Percentiles rank a stretch among this genome's conserved stretches.
Evolutionary conservation across 2,329 filamentous ascomycete species (phyloP).

Genomic region (Colletotrichum sp.): DNA sequence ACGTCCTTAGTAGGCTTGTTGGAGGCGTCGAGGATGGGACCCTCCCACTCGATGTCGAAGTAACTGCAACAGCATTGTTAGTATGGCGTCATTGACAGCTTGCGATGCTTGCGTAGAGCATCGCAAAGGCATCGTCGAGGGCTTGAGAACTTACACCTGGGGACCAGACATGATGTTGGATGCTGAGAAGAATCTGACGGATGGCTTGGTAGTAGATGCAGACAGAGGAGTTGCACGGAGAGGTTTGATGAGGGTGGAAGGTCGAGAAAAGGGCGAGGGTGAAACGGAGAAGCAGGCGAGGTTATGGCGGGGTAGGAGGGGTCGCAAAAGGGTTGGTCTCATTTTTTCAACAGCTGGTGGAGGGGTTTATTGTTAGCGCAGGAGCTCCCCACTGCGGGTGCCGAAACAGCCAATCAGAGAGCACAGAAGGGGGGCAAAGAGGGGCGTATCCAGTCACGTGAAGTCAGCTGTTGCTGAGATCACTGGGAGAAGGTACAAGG

Average conservation of each 20-base stretch:
- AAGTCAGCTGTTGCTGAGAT: conserved; percentile 19
- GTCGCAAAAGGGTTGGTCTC: conserved; percentile 26
- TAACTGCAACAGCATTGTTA: conserved; percentile 47
- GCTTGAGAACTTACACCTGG: conserved; percentile 65
- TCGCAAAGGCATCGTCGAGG: not conserved
- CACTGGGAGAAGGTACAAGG: conserved; percentile 10
- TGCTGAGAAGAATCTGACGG: conserved; percentile 57
- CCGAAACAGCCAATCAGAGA: not conserved
- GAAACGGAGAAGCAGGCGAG: conserved; percentile 25
- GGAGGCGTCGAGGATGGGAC: conserved; percentile 70
- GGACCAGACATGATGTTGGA: conserved; percentile 73
- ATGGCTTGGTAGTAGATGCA: conserved; percentile 25
- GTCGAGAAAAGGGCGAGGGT: conserved; percentile 27
- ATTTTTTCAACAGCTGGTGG: conserved; percentile 26
- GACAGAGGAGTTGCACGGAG: conserved; percentile 18
- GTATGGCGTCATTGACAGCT: conserved; percentile 20
- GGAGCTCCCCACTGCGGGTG: conserved; percentile 21
- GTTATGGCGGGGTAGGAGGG: conserved; percentile 27
- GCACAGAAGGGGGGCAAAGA: not conserved
- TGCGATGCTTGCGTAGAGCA: not conserved
- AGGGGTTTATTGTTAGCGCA: conserved; percentile 26
- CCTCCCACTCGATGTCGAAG: conserved; percentile 78
- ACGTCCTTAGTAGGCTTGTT: conserved; percentile 58
- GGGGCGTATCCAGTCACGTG: conserved; percentile 13
- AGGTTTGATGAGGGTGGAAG: conserved; percentile 25